Evolutionary conservation across 345 rosid species (phyloP), one percentile per base, ranked within the genome.

Genomic region (Ceriops decandra): DNA sequence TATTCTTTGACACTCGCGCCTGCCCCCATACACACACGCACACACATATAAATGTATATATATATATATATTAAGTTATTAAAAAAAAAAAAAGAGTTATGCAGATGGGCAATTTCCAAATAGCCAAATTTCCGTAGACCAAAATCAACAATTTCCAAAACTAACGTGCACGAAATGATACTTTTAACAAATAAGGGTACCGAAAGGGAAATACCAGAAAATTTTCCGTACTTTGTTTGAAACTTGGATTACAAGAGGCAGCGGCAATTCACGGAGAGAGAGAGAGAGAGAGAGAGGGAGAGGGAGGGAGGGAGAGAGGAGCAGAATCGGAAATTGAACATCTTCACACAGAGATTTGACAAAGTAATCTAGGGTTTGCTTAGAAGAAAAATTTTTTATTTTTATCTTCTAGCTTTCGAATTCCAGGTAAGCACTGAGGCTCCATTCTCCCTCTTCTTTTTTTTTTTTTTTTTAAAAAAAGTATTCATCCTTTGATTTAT

Each of bases 211-310:
- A 53, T 70, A 62, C 21, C n/a, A 5, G 20, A 19, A 35, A 63
- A 13, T 13, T 2, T 42, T 42, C 19, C 49, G 17, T 42, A 3
- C 70, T 53, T 74, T 74, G 73, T 81, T 82, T 82, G 76, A 78
- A 80, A 52, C 20, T 70, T 59, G n/a, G 68, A 59, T 63, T 69
- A 30, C 57, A 49, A 49, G 47, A 62, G 63, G 68, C 75, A 70
- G 83, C 81, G 86, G 80, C 81, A 79, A 59, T 75, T 81, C 67
- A 31, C 52, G 76, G 68, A 60, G 73, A 32, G 30, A 49, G 26
- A 69, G 16, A 21, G 16, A 21, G 16, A 17, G 31, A 6, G 28
- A 35, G 60, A 22, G 19, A n/a, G n/a, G 76, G 68, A 60, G 73
- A 32, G 30, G 76, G 68, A 60, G 73, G 28, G 30, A 38, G 19